Evolutionary conservation across 257 asterid genomes (phyloP).

Genomic region (Solanum arcanum): DNA sequence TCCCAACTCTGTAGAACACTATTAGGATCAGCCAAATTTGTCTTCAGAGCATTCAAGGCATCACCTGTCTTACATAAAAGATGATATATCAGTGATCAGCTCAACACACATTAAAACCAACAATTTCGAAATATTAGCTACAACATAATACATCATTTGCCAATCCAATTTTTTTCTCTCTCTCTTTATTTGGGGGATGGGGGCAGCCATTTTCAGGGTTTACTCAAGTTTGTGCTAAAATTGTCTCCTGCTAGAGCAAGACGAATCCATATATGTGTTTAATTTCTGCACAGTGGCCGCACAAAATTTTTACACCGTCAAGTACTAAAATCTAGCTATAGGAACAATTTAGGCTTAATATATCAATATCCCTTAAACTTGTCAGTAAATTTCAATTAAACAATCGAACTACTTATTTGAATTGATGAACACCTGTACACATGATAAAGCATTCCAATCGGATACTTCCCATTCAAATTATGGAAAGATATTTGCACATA

Average conservation of each 20-base stretch:
- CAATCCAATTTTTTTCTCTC: neutral
- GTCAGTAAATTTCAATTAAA: neutral
- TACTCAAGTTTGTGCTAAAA: neutral
- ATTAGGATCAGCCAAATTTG: conserved; percentile 69
- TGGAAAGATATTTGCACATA: neutral
- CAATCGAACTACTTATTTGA: neutral
- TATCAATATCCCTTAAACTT: neutral
- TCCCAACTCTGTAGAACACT: conserved; percentile 96
- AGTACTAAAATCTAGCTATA: neutral
- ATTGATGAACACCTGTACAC: neutral
- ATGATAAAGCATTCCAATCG: neutral
- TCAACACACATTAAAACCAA: neutral
- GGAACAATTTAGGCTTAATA: neutral
- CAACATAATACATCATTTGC: neutral
- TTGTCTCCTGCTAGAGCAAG: neutral
- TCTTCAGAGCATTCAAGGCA: conserved; percentile 67
- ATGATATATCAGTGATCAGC: neutral
- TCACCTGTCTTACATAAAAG: conserved; percentile 49
- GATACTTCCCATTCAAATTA: neutral
- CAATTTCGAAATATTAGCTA: neutral
- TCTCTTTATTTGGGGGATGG: neutral
- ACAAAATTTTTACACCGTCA: neutral
- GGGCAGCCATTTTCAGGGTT: neutral
- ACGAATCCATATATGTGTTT: neutral
- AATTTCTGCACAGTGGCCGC: neutral